Base-by-base conservation (phyloP, 768 basidiomycete species). In the Suillus hirtellus region DNA sequence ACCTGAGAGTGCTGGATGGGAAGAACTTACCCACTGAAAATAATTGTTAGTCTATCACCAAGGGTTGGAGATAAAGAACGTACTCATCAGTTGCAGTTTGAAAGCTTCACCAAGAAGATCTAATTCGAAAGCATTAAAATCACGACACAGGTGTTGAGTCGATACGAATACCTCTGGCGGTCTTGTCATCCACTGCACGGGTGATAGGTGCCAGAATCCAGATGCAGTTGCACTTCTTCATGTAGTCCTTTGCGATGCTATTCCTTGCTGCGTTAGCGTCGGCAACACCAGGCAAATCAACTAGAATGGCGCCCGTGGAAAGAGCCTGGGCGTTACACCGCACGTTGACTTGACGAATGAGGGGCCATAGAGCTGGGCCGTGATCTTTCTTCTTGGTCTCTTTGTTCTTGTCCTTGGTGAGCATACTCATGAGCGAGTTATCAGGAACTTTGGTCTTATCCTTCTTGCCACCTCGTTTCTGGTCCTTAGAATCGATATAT, bases 151-250 rank as follows among this genome's bases (percentile, higher is more conserved):
- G 4, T 34, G 6, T 31, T 4, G 24, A 27, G 27, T 19, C 5
- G 44, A 46, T 52, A 14, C 46, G 47, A 66, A 34, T 69, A 82
- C 85, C 85, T 76, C 82, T 78, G 0, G 86, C 86, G 5, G 84
- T 84, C 73, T 86, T 86, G 66, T 87, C 86, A 65, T 88, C 86
- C 1, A 89, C 86, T 43, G 87, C 87, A 17, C 86, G 69, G 1
- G 81, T 85, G 55, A 88, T 87, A 4, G 87, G 86, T 2, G 86
- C 87, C n/a, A 88, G 70, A 66, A 88, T 85, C 86, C 86, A 89
- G 42, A 87, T 82, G 60, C 83, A 86, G 54, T 85, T 77, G 60
- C 82, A 84, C 62, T 84, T 86, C 70, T 88, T 88, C 85, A 88
- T 86, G 70, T 87, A 88, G 37, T 84, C 80, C 69, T 86, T 86